A percentile compares a stretch with the other conserved stretches of the same genome.
phyloP scores from a whole-genome alignment of 1,284 basidiomycete genomes.

The Ceratorhiza oryzae-sativae region DNA sequence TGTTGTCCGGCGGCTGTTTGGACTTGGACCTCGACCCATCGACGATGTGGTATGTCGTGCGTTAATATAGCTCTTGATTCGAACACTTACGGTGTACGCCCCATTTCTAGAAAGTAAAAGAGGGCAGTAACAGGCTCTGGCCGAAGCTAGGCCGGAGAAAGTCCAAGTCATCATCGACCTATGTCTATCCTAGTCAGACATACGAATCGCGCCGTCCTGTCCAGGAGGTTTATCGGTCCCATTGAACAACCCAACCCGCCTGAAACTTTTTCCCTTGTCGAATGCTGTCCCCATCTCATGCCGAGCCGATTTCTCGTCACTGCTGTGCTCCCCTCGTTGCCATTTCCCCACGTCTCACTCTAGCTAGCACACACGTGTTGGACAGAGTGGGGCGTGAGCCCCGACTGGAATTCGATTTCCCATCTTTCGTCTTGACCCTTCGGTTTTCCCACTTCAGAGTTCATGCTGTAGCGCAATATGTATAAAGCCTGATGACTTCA shows the following conservation, averaged over 20 bases:
- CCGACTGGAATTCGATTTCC: not conserved
- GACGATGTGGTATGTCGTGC: constrained; percentile 13
- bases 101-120: constrained; percentile 18
- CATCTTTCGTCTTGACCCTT: not conserved
- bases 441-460: not conserved
- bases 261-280: not conserved
- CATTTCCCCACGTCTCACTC: not conserved
- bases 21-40: constrained; percentile 16
- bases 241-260: not conserved
- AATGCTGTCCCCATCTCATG: not conserved
- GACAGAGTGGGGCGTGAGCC: not conserved
- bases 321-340: not conserved
- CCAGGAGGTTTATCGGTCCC: constrained; percentile 20
- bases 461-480: constrained; percentile 11
- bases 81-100: not conserved
- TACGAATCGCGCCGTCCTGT: constrained; percentile 24
- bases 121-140: constrained; percentile 22
- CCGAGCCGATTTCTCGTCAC: not conserved
- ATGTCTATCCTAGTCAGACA: constrained; percentile 11
- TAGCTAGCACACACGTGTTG: constrained; percentile 26
- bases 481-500: constrained; percentile 14
- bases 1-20: constrained; percentile 30
- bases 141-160: constrained; percentile 21
- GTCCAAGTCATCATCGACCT: constrained; percentile 15
- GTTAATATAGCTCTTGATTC: not conserved